Evolutionary conservation across 495 filamentous ascomycete genomes (phyloP).

Genomic region (Physcia stellaris): DNA sequence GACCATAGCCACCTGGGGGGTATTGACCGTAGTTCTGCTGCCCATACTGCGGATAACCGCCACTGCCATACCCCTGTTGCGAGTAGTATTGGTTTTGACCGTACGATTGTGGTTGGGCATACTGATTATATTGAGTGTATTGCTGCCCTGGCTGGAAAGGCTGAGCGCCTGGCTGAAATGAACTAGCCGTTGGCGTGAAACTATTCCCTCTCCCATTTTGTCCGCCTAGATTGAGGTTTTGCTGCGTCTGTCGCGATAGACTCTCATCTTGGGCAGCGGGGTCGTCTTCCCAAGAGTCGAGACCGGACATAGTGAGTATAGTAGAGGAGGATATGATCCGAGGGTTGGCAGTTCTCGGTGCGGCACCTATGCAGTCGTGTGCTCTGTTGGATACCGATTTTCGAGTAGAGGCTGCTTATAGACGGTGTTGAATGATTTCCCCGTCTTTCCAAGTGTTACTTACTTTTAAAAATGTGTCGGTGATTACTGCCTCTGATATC

Average conservation of each 20-base stretch:
- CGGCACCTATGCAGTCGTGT: no score
- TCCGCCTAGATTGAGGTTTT: conserved; percentile 58
- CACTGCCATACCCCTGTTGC: conserved; percentile 46
- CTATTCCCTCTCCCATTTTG: conserved; percentile 26
- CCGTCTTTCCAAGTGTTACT: no score
- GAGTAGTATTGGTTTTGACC: conserved; percentile 30
- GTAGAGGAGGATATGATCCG: no score
- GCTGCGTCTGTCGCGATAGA: conserved; percentile 64
- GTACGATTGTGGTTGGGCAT: conserved; percentile 33
- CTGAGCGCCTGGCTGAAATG: conserved; percentile 68
- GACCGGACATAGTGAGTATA: conserved; percentile 54
- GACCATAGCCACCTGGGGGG: conserved; percentile 30
- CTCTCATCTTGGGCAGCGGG: conserved; percentile 76
- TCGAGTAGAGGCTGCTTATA: no score
- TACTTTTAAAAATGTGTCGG: no score
- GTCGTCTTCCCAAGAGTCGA: conserved; percentile 94
- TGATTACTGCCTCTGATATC: no score
- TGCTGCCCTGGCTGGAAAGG: conserved; percentile 66
- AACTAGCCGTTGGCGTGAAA: conserved; percentile 64
- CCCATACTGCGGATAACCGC: conserved; percentile 39
- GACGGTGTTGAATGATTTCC: no score
- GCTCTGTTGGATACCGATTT: no score
- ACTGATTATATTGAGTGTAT: conserved; percentile 36
- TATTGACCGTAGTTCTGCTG: conserved; percentile 44
- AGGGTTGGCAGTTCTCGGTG: no score